A percentile compares a stretch with the other conserved stretches of the same genome.
These are phyloP conservation scores for Dentipellis sp. DNA, from an alignment of 768 basidiomycete genomes.

Conservation along the genomic window DNA sequence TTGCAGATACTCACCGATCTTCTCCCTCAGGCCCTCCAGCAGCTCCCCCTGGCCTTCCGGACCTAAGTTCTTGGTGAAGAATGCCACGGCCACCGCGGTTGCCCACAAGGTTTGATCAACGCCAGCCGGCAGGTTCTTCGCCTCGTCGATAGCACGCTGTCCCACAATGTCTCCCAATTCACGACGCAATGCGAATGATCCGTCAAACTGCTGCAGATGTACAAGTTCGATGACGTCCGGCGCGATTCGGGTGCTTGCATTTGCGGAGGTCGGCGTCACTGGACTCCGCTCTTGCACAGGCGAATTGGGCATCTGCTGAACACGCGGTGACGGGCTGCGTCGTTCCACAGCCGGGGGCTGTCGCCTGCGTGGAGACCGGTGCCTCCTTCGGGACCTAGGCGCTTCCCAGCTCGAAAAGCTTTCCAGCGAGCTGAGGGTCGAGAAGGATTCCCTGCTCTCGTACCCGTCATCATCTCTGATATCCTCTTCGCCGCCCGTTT, in stretches of 20 bases:
- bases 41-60: conserved; percentile 30
- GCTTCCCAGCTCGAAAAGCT: conserved; percentile 22
- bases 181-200: conserved; percentile 33
- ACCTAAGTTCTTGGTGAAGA: conserved; percentile 28
- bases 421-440: conserved; percentile 42
- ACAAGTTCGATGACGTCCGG: conserved; percentile 27
- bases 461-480: conserved; percentile 17
- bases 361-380: background rate
- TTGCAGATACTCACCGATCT: background rate
- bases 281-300: background rate
- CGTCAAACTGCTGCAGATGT: conserved; percentile 33
- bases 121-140: conserved; percentile 21
- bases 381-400: conserved; percentile 26
- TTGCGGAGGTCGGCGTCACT: conserved; percentile 17
- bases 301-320: background rate
- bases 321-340: background rate
- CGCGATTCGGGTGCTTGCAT: conserved; percentile 11
- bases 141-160: conserved; percentile 14
- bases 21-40: conserved; percentile 25
- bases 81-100: conserved; percentile 39
- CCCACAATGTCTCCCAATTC: conserved; percentile 29
- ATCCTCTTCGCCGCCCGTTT: background rate
- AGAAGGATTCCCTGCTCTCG: conserved; percentile 27
- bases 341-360: background rate
- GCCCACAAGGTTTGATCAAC: conserved; percentile 35